A percentile compares a stretch with the other conserved stretches of the same genome.
phyloP scores from a whole-genome alignment of 192 early-diverging fungal genomes.

The Fimicolochytrium jonesii region DNA sequence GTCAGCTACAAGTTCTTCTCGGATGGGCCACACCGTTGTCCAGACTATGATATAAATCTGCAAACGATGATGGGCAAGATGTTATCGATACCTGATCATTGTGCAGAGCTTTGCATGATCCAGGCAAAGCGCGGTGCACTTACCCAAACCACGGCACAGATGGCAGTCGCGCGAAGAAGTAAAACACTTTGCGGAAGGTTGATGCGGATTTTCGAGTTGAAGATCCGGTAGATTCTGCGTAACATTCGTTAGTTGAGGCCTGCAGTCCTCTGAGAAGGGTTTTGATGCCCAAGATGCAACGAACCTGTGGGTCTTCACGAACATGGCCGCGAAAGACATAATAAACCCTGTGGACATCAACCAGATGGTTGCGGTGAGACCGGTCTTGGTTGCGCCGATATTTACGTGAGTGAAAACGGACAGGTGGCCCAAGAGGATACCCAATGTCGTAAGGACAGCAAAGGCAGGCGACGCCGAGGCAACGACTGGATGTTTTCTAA shows the following conservation, averaged over 20 bases:
- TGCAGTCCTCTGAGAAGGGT: no score
- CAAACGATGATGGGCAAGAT: no score
- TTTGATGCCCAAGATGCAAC: neutral
- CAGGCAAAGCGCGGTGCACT: no score
- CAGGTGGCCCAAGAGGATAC: slow-evolving; percentile 2
- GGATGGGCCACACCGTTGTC: slow-evolving; percentile 1
- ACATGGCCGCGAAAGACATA: slow-evolving; percentile 10
- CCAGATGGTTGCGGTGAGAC: slow-evolving; percentile 7
- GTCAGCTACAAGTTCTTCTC: slow-evolving; percentile 10
- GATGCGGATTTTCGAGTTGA: slow-evolving; percentile 6
- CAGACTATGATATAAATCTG: slow-evolving; percentile 12
- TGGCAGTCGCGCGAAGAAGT: neutral
- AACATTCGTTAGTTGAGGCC: no score
- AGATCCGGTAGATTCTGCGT: slow-evolving; percentile 9
- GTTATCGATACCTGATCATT: no score
- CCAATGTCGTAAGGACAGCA: neutral
- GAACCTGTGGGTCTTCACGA: slow-evolving; percentile 7
- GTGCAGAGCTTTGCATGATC: no score
- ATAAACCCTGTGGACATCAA: slow-evolving; percentile 13
- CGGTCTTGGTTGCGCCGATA: slow-evolving; percentile 4
- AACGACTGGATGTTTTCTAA: slow-evolving; percentile 1
- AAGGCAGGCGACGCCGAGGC: slow-evolving; percentile 4
- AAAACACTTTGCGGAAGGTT: neutral
- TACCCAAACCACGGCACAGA: slow-evolving; percentile 13
- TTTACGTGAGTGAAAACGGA: slow-evolving; percentile 13